Base-by-base conservation (phyloP, 257 asterid species). In the Pogostemon cablin region DNA sequence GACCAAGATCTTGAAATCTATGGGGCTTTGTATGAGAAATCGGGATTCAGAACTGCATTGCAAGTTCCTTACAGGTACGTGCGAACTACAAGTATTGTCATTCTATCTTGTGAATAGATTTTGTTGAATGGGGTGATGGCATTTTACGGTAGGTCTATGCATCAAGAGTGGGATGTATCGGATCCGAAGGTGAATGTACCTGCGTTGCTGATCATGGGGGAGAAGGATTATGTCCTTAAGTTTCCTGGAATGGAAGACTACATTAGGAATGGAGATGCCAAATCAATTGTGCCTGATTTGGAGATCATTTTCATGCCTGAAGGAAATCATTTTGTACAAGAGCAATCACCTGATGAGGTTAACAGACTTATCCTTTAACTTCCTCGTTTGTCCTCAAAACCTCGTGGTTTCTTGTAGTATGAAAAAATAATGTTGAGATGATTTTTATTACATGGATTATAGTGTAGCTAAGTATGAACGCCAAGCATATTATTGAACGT, bases 261-360 rank as follows among this genome's bases (percentile, higher is more conserved):
- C 72, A 37, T 79, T 7, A 80, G 69, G 78, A 72, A 39, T 3
- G 95, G 75, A 2, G 57, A 58, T 7, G 77, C 75, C 50, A 90
- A 84, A 60, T 5, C 20, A 9, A 74, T 77, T 3, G 88, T 81
- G 54, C 87, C 96, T 3, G 77, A 83, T 8, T 49, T 82, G 79
- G 86, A 88, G 81, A 83, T 85, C 3, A 71, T 63, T 40, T 85
- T 53, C 48, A 40, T 90, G 50, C 81, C 87, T 0, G 93, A 81
- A 79, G 96, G 93, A 9, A 59, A 78, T 66, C 92, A 88, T 77
- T 90, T 90, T 46, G 86, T 88, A 71, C 95, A 88, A 70, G 93
- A 88, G 84, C 96, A 87, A 65, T 80, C 81, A 11, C 90, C 96
- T 1, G 68, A 78, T 9, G 80, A 80, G 59, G 87, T 86, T 17